Conservation (phyloP, 306 rosid species). For the Medicago ruthenica region DNA sequence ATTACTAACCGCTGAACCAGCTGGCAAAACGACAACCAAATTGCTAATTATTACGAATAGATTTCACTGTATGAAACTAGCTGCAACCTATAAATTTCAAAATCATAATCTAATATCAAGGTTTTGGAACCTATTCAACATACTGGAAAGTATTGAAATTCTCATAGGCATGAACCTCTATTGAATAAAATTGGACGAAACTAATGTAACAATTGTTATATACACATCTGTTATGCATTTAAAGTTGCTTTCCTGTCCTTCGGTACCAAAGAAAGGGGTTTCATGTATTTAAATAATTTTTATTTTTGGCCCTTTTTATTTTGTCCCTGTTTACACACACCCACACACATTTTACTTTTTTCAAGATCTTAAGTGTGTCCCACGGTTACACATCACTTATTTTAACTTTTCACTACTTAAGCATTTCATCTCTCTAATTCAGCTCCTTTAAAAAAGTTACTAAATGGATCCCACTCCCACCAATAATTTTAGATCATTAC, state of each 20-base stretch:
- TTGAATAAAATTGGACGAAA: conserved; percentile 8
- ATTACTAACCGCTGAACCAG: neutral
- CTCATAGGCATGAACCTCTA: conserved; percentile 2
- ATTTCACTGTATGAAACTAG: neutral
- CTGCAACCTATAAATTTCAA: neutral
- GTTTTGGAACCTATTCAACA: conserved; percentile 1
- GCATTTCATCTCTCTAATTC: neutral
- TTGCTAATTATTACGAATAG: conserved; percentile 14
- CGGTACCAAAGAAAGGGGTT: no score
- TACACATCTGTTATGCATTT: conserved; percentile 23
- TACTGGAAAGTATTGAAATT: conserved; percentile 15
- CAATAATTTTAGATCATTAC: neutral
- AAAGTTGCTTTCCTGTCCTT: no score
- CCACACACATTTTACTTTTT: neutral
- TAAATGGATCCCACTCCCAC: neutral
- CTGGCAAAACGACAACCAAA: neutral
- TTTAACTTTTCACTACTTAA: neutral
- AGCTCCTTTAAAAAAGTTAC: neutral
- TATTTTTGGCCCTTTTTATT: no score
- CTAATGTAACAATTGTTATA: neutral
- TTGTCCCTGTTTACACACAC: no score
- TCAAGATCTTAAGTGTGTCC: no score
- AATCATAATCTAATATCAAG: conserved; percentile 5
- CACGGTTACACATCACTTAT: neutral
- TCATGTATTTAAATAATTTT: no score